Conservation (phyloP, 805 yeast genomes). For the Lachancea cidri region DNA sequence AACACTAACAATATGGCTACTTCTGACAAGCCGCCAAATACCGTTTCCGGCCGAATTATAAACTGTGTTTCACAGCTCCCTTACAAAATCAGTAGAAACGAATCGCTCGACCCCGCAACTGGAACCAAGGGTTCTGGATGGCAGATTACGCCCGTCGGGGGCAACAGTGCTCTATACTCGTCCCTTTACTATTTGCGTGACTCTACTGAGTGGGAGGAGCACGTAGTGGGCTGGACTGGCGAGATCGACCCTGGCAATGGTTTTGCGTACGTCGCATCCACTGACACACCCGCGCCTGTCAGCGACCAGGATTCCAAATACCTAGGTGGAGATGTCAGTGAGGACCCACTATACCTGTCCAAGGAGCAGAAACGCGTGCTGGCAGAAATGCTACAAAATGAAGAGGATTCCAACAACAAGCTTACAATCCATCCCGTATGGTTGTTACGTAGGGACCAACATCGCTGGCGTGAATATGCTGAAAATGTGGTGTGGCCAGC, state of each 20-base stretch:
- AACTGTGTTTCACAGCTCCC: slow-evolving; percentile 36
- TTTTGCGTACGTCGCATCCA: slow-evolving; percentile 9
- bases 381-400: slow-evolving; percentile 29
- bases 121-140: slow-evolving; percentile 29
- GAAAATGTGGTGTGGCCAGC: slow-evolving; percentile 92
- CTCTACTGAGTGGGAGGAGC: slow-evolving; percentile 79
- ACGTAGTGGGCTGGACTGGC: slow-evolving; percentile 93
- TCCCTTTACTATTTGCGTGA: slow-evolving; percentile 57
- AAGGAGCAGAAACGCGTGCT: slow-evolving; percentile 46
- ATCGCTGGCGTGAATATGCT: slow-evolving; percentile 83
- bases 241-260: slow-evolving; percentile 46
- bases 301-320: slow-evolving; percentile 5
- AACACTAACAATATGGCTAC: background rate
- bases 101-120: slow-evolving; percentile 17
- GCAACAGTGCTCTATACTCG: slow-evolving; percentile 80
- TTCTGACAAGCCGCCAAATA: background rate
- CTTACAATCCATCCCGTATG: slow-evolving; percentile 78
- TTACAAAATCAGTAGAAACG: slow-evolving; percentile 29
- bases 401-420: slow-evolving; percentile 43
- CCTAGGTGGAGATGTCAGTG: slow-evolving; percentile 30
- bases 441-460: slow-evolving; percentile 74
- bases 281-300: slow-evolving; percentile 12
- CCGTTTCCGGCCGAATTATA: slow-evolving; percentile 24
- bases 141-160: slow-evolving; percentile 63
- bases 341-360: slow-evolving; percentile 53